Percentiles rank a stretch among this genome's conserved stretches.
These are phyloP conservation scores for Byssothecium circinans DNA, from an alignment of 2,329 filamentous ascomycete species.

Conservation along the genomic window DNA sequence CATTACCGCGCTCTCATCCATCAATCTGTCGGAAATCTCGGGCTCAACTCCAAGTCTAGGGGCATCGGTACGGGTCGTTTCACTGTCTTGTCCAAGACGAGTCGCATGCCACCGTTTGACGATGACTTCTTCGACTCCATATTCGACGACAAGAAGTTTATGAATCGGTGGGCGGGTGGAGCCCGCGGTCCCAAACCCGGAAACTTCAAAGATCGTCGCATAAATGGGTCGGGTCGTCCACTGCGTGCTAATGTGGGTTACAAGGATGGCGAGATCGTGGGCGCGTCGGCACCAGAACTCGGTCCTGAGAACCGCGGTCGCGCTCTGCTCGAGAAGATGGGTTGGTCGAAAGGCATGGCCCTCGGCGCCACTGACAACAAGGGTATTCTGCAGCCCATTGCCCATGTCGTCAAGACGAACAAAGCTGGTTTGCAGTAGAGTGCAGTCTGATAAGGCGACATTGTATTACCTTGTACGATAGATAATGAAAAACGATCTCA, in stretches of 20 bases:
- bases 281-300: constrained; percentile 80
- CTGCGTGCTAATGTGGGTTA: constrained; percentile 51
- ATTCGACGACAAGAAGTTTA: constrained; percentile 51
- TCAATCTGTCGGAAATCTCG: constrained; percentile 72
- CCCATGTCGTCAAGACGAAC: constrained; percentile 81
- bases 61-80: constrained; percentile 74
- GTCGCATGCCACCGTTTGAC: constrained; percentile 63
- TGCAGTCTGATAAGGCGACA: no score
- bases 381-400: constrained; percentile 83
- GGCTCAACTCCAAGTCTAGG: constrained; percentile 80
- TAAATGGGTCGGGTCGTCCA: constrained; percentile 1
- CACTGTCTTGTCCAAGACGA: constrained; percentile 75
- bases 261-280: constrained; percentile 84
- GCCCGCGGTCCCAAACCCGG: constrained; percentile 1
- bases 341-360: constrained; percentile 85
- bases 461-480: no score
- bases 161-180: constrained; percentile 41
- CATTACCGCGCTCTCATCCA: constrained; percentile 77
- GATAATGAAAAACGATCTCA: no score
- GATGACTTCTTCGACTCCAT: constrained; percentile 56
- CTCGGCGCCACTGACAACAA: constrained; percentile 82
- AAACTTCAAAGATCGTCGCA: background rate
- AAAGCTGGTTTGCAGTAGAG: constrained; percentile 69
- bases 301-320: constrained; percentile 80
- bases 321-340: constrained; percentile 94